Base-by-base conservation (phyloP, 2,329 filamentous ascomycete species). In the Chaetomium sp. region DNA sequence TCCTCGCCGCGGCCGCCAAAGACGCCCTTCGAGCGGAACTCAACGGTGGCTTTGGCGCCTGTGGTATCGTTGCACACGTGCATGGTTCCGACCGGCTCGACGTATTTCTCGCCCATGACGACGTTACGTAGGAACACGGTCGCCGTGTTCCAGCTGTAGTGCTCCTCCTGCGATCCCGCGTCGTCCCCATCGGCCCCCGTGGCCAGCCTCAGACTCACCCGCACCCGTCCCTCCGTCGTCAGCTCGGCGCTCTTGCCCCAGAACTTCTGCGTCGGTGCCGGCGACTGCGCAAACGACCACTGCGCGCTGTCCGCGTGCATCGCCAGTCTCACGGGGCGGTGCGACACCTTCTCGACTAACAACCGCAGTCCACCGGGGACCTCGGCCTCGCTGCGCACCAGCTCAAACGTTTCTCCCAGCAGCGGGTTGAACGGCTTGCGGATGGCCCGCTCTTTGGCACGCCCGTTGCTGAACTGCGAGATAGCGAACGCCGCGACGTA, bases 391-490 rank as follows among this genome's bases (percentile, higher is more conserved):
- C 91, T 86, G 44, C 92, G 86, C 36, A 99, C 82, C 38, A 99
- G 81, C 71, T 99, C 94, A 69, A 84, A 99, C 0, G 94, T 99
- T 73, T 99, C 94, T 49, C 94, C 94, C 0, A 99, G 82, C 75
- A 99, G 87, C 3, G 94, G 94, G 65, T 96, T 99, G 74, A 97
- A 99, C 0, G 94, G 94, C 69, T 99, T 99, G 62, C 94, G 88
- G 58, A 95, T 89, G 3, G 91, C 86, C 42, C 94, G 88, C 70
- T 99, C 94, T 67, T 91, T 95, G 59, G 91, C 85, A 35, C 94
- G 85, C 46, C 81, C 82, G 65, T 82, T 86, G 56, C 91, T 94
- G 63, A 96, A 89, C 59, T 87, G 83, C 8, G 91, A 95, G 14
- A 97, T 77, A 8, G 94, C 94, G 70, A 97, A 99, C 1, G 92